A percentile compares a stretch with the other conserved stretches of the same genome.
Evolutionary conservation across 495 filamentous ascomycete genomes (phyloP).

Genomic region (Usnea hakonensis): DNA sequence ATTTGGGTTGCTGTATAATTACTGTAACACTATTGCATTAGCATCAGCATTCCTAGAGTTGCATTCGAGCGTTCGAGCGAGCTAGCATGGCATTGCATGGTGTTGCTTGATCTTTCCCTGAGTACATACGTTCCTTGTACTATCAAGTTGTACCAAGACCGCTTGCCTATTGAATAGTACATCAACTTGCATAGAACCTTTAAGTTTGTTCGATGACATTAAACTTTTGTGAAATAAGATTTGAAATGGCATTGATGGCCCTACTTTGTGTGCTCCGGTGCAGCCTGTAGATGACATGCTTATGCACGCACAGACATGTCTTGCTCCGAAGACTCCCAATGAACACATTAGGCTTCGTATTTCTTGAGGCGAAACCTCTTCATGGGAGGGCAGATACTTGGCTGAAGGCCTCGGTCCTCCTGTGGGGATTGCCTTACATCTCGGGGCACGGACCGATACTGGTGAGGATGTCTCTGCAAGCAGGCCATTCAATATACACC

Average conservation of each 20-base stretch:
- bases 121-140: background rate
- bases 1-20: background rate
- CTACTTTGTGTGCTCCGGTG: background rate
- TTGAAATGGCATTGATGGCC: background rate
- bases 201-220: background rate
- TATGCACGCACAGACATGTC: background rate
- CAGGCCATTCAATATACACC: background rate
- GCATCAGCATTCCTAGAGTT: background rate
- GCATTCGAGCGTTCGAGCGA: constrained; percentile 11
- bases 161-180: background rate
- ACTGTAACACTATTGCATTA: background rate
- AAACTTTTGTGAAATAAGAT: background rate
- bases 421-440: too few relatives aligned
- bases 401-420: background rate
- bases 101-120: background rate
- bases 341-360: background rate
- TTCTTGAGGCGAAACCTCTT: too few relatives aligned
- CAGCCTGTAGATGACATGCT: background rate
- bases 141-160: constrained; percentile 3
- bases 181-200: background rate
- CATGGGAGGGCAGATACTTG: too few relatives aligned
- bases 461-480: too few relatives aligned
- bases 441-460: too few relatives aligned
- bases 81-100: constrained; percentile 10
- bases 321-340: background rate